Conservation (phyloP, 257 asterid species). For the Rhazya stricta region DNA sequence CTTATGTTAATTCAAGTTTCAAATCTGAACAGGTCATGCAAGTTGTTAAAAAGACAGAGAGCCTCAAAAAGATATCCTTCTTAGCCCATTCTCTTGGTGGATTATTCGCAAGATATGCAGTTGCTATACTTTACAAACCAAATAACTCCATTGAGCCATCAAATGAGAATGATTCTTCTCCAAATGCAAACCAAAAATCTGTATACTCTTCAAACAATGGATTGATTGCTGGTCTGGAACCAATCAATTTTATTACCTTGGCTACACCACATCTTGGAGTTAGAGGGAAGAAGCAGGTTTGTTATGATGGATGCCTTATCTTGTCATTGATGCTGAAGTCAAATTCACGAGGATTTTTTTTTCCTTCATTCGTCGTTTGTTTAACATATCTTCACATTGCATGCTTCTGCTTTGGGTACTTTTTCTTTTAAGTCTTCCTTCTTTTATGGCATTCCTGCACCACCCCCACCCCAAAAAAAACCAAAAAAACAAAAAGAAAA, state of each 20-base stretch:
- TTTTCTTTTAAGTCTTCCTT: background rate
- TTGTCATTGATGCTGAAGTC: conserved; percentile 4
- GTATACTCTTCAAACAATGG: conserved; percentile 37
- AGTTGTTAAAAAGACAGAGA: conserved; percentile 53
- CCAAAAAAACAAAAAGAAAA: too few relatives aligned
- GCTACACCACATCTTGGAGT: conserved; percentile 99
- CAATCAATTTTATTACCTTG: conserved; percentile 81
- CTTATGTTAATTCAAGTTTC: background rate
- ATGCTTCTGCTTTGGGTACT: background rate
- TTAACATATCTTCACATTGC: background rate
- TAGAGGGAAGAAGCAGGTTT: conserved; percentile 90
- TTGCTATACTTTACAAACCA: conserved; percentile 61
- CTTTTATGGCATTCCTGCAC: too few relatives aligned
- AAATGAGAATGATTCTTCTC: conserved; percentile 28
- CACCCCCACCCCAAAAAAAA: too few relatives aligned
- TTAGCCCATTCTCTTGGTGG: conserved; percentile 99
- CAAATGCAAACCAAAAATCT: conserved; percentile 22
- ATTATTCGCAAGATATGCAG: conserved; percentile 81
- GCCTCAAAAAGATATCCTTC: conserved; percentile 73
- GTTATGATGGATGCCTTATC: conserved; percentile 11
- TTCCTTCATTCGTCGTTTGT: background rate
- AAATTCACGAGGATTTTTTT: background rate
- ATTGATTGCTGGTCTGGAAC: conserved; percentile 80
- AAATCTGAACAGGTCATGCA: conserved; percentile 50
- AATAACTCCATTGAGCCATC: conserved; percentile 25